Conservation (phyloP, 2,329 filamentous ascomycete genomes). For the Sphaerostilbella broomeana region DNA sequence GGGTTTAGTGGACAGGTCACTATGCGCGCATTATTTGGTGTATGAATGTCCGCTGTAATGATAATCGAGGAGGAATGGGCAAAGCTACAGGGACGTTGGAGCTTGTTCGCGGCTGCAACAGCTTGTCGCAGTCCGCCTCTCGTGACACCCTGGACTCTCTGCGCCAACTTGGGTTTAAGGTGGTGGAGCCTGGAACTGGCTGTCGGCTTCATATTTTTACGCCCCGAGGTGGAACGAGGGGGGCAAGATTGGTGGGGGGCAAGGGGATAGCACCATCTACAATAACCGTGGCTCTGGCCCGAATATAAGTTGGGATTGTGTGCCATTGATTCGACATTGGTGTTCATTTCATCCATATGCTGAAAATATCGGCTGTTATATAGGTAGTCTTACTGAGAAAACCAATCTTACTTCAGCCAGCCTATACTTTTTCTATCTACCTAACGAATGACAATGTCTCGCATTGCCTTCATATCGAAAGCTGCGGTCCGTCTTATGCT, state of each 20-base stretch:
- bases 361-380: no score
- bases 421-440: no score
- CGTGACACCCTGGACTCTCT: constrained; percentile 8
- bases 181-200: constrained; percentile 7
- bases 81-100: no score
- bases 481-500: no score
- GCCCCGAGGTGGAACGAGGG: constrained; percentile 8
- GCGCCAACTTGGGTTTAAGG: neutral
- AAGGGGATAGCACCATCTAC: neutral
- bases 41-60: neutral
- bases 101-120: constrained; percentile 9
- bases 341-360: no score
- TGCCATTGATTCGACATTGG: no score
- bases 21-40: neutral
- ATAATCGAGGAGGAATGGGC: no score
- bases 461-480: no score
- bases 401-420: no score
- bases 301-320: neutral
- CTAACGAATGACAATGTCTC: no score
- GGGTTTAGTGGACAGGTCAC: no score
- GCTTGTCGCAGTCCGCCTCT: constrained; percentile 12
- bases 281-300: neutral
- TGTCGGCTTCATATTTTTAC: constrained; percentile 12
- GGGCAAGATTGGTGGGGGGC: neutral
- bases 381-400: no score